Conservation (phyloP, 768 basidiomycete species). For the Chalciporus sphaerocephalus region DNA sequence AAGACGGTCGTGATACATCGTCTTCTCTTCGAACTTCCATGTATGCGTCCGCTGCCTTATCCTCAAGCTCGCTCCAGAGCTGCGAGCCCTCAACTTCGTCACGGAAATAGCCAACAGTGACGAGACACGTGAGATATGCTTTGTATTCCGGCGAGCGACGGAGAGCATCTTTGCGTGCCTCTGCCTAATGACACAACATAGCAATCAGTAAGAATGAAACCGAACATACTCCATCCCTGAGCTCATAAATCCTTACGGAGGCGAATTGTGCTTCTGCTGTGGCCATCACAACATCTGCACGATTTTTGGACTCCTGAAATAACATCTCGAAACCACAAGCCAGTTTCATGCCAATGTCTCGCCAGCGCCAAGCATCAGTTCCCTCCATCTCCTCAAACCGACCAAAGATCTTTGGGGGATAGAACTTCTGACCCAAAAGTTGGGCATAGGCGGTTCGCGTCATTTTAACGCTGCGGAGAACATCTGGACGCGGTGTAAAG, state of each 20-base stretch:
- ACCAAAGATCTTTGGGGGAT: slow-evolving; percentile 86
- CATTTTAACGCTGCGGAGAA: slow-evolving; percentile 63
- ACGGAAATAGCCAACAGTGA: slow-evolving; percentile 69
- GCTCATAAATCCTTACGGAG: slow-evolving; percentile 40
- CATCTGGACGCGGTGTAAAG: slow-evolving; percentile 70
- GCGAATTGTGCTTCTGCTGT: slow-evolving; percentile 37
- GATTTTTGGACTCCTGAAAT: slow-evolving; percentile 76
- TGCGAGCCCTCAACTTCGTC: slow-evolving; percentile 73
- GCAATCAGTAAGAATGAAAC: not conserved
- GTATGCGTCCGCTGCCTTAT: slow-evolving; percentile 65
- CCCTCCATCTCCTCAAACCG: slow-evolving; percentile 61
- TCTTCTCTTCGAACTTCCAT: slow-evolving; percentile 57
- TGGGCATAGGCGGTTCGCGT: slow-evolving; percentile 95
- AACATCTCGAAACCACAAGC: slow-evolving; percentile 97
- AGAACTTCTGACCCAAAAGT: slow-evolving; percentile 85
- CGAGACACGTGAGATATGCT: slow-evolving; percentile 66
- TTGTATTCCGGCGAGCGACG: slow-evolving; percentile 61
- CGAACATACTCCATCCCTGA: not conserved
- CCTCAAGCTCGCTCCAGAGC: slow-evolving; percentile 70
- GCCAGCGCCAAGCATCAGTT: slow-evolving; percentile 68
- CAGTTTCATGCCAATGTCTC: slow-evolving; percentile 90
- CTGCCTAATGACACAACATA: slow-evolving; percentile 37
- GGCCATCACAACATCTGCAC: slow-evolving; percentile 36
- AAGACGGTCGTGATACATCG: slow-evolving; percentile 64
- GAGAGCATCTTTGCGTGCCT: slow-evolving; percentile 66